Conservation (phyloP, 768 basidiomycete genomes). For the Calvatia gigantea region DNA sequence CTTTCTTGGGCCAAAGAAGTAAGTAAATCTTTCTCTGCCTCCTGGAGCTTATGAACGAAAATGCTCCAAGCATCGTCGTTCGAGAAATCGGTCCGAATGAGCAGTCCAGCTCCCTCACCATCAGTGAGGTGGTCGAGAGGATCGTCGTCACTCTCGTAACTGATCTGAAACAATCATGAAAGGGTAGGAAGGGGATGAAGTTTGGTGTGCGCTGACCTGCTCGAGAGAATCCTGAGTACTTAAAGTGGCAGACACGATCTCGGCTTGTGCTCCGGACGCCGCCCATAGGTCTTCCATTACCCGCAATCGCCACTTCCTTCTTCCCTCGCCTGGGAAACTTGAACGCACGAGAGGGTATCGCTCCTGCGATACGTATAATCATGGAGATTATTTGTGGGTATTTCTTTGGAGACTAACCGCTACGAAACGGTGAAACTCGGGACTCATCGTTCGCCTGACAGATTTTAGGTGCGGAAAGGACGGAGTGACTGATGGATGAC, state of each 20-base stretch:
- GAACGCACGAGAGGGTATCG: constrained; percentile 41
- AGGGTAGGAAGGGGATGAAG: background rate
- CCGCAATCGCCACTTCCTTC: constrained; percentile 53
- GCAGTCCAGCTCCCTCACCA: constrained; percentile 50
- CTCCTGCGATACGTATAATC: constrained; percentile 12
- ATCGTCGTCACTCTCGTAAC: constrained; percentile 41
- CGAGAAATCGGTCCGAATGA: constrained; percentile 73
- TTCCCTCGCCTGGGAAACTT: constrained; percentile 47
- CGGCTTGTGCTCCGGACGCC: constrained; percentile 15
- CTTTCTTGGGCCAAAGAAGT: constrained; percentile 15
- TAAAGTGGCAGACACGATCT: constrained; percentile 16
- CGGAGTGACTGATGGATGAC: background rate
- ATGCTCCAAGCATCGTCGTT: constrained; percentile 62
- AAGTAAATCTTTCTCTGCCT: constrained; percentile 55
- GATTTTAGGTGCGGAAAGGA: background rate
- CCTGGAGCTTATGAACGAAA: constrained; percentile 48
- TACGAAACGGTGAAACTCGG: background rate
- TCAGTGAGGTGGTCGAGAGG: constrained; percentile 48
- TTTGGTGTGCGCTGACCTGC: constrained; percentile 1
- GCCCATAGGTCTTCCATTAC: constrained; percentile 50
- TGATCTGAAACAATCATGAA: background rate
- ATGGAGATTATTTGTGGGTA: background rate
- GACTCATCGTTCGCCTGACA: constrained; percentile 2
- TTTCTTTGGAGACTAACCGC: constrained; percentile 1
- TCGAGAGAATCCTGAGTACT: background rate